phyloP scores from a whole-genome alignment of 257 asterid species.

The Capsicum rhomboideum region DNA sequence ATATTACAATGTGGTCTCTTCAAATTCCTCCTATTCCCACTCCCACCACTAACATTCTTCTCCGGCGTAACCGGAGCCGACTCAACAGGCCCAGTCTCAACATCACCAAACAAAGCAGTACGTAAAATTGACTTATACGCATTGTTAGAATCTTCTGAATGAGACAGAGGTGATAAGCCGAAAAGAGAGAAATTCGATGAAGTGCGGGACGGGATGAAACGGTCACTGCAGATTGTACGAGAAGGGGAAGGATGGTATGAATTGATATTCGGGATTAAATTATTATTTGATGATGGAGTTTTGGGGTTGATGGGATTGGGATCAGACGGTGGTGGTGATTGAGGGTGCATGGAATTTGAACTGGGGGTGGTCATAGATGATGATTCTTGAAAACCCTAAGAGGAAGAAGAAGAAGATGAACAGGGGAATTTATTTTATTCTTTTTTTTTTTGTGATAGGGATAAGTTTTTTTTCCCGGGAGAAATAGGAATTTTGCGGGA shows the following conservation, averaged over 20 bases:
- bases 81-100: conserved; percentile 34
- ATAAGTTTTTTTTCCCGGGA: background rate
- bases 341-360: background rate
- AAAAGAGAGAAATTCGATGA: conserved; percentile 81
- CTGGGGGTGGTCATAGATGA: conserved; percentile 11
- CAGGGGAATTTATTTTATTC: no score
- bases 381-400: conserved; percentile 3
- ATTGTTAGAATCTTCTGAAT: conserved; percentile 40
- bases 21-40: conserved; percentile 12
- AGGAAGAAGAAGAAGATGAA: background rate
- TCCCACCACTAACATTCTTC: conserved; percentile 10
- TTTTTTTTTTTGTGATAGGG: background rate
- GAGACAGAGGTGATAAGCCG: background rate
- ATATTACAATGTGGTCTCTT: conserved; percentile 60
- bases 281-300: conserved; percentile 27
- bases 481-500: background rate
- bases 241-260: conserved; percentile 57
- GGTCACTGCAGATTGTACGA: conserved; percentile 71
- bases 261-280: background rate
- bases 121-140: conserved; percentile 60
- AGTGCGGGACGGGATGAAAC: conserved; percentile 66
- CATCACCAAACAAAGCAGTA: conserved; percentile 65
- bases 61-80: conserved; percentile 56
- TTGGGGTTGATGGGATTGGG: conserved; percentile 27
- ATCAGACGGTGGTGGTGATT: background rate